Evolutionary conservation across 306 rosid genomes (phyloP).

Genomic region (Begonia masoniana): DNA sequence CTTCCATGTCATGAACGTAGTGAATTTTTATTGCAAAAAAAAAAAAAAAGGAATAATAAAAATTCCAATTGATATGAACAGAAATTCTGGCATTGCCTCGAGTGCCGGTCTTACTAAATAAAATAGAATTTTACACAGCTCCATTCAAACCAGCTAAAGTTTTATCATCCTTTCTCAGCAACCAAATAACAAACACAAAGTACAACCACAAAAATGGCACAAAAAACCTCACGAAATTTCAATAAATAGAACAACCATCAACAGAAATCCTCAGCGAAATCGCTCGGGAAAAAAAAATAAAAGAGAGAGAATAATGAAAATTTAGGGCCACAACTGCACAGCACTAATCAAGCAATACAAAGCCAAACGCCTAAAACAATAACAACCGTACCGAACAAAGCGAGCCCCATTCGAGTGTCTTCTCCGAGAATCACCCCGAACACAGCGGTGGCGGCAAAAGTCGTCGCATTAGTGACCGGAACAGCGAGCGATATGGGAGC

Average conservation of each 20-base stretch:
- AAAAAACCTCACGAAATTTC: not conserved
- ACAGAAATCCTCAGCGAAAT: not conserved
- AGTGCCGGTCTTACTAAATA: no score
- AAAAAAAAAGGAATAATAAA: no score
- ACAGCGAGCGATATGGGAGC: conserved; percentile 80
- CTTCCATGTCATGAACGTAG: no score
- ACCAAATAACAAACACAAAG: no score
- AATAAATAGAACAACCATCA: not conserved
- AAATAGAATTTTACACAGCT: no score
- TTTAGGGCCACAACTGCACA: not conserved
- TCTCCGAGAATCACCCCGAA: conserved; percentile 65
- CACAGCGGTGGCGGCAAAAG: conserved; percentile 76
- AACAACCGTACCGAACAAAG: conserved; percentile 59
- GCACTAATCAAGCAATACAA: conserved; percentile 28
- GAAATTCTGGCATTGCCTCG: no score
- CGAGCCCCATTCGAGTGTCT: conserved; percentile 36
- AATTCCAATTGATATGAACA: no score
- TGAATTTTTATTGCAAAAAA: no score
- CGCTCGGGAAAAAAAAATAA: not conserved
- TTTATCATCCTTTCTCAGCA: no score
- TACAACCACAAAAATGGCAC: no score
- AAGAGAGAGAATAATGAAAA: not conserved
- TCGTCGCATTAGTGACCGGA: conserved; percentile 91
- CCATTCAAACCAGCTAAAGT: no score
- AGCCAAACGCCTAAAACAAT: conserved; percentile 63